Evolutionary conservation across 768 basidiomycete genomes (phyloP), one percentile per base, ranked within the genome.

Genomic region (Suillus weaverae): DNA sequence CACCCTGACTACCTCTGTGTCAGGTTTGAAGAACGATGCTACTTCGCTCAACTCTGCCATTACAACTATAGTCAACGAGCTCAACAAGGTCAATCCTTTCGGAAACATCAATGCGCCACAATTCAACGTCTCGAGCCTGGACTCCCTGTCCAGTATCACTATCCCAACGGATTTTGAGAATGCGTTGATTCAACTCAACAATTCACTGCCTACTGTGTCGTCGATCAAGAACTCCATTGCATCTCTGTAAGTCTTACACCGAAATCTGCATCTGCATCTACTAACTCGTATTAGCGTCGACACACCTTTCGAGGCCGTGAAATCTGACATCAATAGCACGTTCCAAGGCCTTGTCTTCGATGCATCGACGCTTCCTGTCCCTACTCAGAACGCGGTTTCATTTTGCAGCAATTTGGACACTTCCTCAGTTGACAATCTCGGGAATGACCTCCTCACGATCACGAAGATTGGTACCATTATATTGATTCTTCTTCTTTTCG

Each of bases 271-370:
- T 61, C 13, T 30, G 26, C 41, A 26, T 62, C 62, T 62, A 63
- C 54, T 5, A 41, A 59, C 30, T 36, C 30, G 10, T 65, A 11
- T 5, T 60, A 94, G 90, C 62, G 85, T 97, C 68, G 87, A 91
- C 72, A 89, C 85, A 0, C 97, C 97, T 0, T 97, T 99, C 72
- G 92, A 97, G 71, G 80, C 86, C 4, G 76, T 98, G 61, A 97
- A 95, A 76, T 81, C 86, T 66, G 92, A 96, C 59, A 95, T 99
- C 76, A 97, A 97, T 72, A 83, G 88, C 64, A 95, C 94, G 0
- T 91, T 97, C 67, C 71, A 83, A 36, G 84, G 84, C n/a, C 81
- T 96, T 46, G 79, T 81, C 41, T 91, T 95, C 76, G 83, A 92
- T 70, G 81, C 89, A 9, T 85, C 88, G 10, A 75, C 86, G 11